These are phyloP conservation scores for Trametes polyzona DNA, from an alignment of 1,284 basidiomycete genomes.

Conservation along the genomic window DNA sequence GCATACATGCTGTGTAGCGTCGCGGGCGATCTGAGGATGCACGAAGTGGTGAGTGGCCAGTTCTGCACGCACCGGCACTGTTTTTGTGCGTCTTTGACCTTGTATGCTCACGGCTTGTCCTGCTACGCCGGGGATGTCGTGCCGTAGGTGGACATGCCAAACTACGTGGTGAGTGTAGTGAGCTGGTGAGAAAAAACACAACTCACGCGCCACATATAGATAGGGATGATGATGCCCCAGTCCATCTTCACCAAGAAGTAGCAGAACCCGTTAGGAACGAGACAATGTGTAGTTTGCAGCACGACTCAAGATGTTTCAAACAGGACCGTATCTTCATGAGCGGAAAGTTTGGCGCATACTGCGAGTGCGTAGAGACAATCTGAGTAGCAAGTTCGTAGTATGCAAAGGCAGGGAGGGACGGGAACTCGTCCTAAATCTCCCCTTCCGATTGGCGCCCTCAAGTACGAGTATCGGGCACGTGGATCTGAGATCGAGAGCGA, in stretches of 20 bases:
- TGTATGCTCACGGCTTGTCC: not conserved
- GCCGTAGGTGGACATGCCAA: slow-evolving; percentile 67
- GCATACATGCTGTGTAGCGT: slow-evolving; percentile 69
- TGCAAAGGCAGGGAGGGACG: too few relatives aligned
- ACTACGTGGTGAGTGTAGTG: slow-evolving; percentile 59
- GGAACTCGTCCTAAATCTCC: too few relatives aligned
- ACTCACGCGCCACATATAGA: slow-evolving; percentile 32
- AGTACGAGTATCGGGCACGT: too few relatives aligned
- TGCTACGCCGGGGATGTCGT: not conserved
- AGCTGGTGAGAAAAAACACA: too few relatives aligned
- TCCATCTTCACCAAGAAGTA: slow-evolving; percentile 36
- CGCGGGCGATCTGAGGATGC: slow-evolving; percentile 59
- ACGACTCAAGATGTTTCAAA: not conserved
- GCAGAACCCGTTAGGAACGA: too few relatives aligned
- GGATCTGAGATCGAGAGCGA: too few relatives aligned
- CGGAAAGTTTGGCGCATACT: too few relatives aligned
- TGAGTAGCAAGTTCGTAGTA: too few relatives aligned
- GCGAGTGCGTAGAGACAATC: too few relatives aligned
- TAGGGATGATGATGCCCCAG: slow-evolving; percentile 54
- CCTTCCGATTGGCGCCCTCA: too few relatives aligned
- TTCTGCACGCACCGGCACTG: too few relatives aligned
- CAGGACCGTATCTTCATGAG: too few relatives aligned
- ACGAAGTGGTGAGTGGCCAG: slow-evolving; percentile 56
- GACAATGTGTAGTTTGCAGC: not conserved
- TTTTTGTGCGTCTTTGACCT: not conserved